A percentile compares a stretch with the other conserved stretches of the same genome.
phyloP scores from a whole-genome alignment of 768 basidiomycete genomes.

The Guyanaporus albipodus region DNA sequence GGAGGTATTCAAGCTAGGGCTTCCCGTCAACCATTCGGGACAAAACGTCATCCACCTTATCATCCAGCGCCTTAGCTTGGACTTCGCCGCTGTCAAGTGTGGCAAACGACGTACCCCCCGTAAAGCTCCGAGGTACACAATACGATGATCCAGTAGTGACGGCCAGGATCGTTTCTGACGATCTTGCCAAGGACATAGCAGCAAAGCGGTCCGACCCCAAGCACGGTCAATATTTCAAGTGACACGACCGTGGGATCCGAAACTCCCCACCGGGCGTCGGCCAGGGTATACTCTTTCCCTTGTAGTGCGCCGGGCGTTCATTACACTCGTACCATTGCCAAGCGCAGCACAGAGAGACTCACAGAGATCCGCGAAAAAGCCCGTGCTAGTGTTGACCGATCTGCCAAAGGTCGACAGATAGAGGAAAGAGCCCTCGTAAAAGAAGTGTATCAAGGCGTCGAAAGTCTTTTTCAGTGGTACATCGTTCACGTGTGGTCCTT shows the following conservation, averaged over 20 bases:
- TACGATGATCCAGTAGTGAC: constrained; percentile 68
- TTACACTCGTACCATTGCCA: neutral
- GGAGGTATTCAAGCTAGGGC: constrained; percentile 65
- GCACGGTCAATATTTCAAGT: constrained; percentile 78
- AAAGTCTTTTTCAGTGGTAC: constrained; percentile 51
- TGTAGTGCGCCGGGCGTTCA: neutral
- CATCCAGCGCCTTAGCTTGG: neutral
- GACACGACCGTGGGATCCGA: constrained; percentile 79
- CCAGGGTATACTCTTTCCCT: constrained; percentile 82
- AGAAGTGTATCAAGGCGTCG: constrained; percentile 76
- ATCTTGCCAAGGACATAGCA: constrained; percentile 69
- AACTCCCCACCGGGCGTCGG: constrained; percentile 79
- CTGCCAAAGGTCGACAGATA: constrained; percentile 73
- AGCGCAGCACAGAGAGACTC: constrained; percentile 23
- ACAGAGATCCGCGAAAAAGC: constrained; percentile 75
- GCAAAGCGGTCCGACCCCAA: constrained; percentile 68
- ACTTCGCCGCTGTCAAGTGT: neutral
- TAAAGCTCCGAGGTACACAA: constrained; percentile 74
- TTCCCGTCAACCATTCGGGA: constrained; percentile 81
- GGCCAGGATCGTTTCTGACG: constrained; percentile 56
- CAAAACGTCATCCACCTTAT: constrained; percentile 83
- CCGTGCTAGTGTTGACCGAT: constrained; percentile 63
- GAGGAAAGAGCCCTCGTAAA: constrained; percentile 77
- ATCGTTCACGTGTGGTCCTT: neutral
- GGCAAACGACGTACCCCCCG: constrained; percentile 51